Percentiles rank a stretch among this genome's conserved stretches.
These are phyloP conservation scores for Aquilaria agallochum DNA, from an alignment of 441 rosid species.

Conservation along the genomic window DNA sequence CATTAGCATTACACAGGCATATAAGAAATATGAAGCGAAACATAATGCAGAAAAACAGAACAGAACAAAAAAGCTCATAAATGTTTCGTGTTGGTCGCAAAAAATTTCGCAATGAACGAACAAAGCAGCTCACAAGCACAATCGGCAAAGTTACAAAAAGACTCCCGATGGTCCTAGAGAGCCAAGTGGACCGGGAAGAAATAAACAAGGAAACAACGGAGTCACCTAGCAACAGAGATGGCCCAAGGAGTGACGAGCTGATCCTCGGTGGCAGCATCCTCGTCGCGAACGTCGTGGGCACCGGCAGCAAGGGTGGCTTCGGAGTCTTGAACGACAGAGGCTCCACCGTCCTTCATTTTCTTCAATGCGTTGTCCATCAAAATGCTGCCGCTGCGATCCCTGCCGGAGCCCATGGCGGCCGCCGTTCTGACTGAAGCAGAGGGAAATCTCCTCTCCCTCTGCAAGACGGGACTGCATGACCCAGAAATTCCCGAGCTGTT, in stretches of 20 bases:
- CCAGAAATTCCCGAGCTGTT: slow-evolving; percentile 52
- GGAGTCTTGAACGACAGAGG: slow-evolving; percentile 33
- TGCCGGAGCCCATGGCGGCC: slow-evolving; percentile 36
- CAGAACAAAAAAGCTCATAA: background rate
- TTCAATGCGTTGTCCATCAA: slow-evolving; percentile 39
- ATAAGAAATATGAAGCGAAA: background rate
- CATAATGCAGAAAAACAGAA: background rate
- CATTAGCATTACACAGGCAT: background rate
- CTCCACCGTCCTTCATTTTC: slow-evolving; percentile 33
- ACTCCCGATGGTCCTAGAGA: too few relatives aligned
- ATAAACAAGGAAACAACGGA: background rate
- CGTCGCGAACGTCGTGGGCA: slow-evolving; percentile 64
- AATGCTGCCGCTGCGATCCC: slow-evolving; percentile 42
- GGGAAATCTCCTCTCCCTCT: slow-evolving; percentile 29
- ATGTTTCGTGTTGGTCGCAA: too few relatives aligned
- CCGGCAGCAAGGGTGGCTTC: slow-evolving; percentile 50
- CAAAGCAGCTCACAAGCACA: background rate
- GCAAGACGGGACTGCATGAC: slow-evolving; percentile 37
- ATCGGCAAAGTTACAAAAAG: background rate
- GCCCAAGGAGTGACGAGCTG: slow-evolving; percentile 88
- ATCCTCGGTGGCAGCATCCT: slow-evolving; percentile 78
- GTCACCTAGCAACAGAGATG: slow-evolving; percentile 81
- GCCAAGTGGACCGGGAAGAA: background rate
- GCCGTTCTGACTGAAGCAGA: slow-evolving; percentile 37
- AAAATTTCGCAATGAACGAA: too few relatives aligned